Conservation (phyloP, 805 yeast species). For the Candida yuanshanica region DNA sequence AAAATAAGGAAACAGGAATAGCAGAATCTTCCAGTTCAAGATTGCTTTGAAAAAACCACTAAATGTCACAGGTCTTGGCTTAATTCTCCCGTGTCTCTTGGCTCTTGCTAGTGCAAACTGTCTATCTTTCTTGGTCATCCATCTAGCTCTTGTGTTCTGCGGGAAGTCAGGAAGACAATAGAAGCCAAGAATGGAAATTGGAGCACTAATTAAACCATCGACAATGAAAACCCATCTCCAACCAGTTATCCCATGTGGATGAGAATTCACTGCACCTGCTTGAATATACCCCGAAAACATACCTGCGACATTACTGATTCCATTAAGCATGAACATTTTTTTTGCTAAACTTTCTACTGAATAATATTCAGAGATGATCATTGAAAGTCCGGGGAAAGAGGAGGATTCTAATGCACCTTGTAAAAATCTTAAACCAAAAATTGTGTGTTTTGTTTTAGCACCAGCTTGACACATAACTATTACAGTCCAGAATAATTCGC, state of each 20-base stretch:
- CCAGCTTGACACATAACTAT: conserved; percentile 51
- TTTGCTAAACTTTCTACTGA: conserved; percentile 30
- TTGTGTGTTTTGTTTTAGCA: conserved; percentile 8
- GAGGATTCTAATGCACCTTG: conserved; percentile 68
- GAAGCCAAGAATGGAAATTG: conserved; percentile 29
- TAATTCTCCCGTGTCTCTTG: conserved; percentile 11
- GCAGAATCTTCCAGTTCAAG: conserved; percentile 10
- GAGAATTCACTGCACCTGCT: conserved; percentile 6
- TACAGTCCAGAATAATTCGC: conserved; percentile 67
- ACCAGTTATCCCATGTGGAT: conserved; percentile 7
- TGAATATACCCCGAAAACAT: conserved; percentile 34
- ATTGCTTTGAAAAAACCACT: conserved; percentile 3
- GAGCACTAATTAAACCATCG: conserved; percentile 14
- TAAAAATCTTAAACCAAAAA: conserved; percentile 60
- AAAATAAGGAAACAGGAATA: conserved; percentile 5
- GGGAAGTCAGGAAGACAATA: conserved; percentile 34
- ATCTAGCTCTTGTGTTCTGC: conserved; percentile 21
- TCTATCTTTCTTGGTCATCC: conserved; percentile 28
- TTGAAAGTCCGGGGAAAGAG: conserved; percentile 39
- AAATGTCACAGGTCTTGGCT: conserved; percentile 7
- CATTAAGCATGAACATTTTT: conserved; percentile 24
- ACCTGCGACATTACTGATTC: conserved; percentile 11
- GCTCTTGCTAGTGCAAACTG: conserved; percentile 23
- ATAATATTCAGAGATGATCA: conserved; percentile 30
- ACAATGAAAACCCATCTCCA: conserved; percentile 16